Base-by-base conservation (phyloP, 306 rosid species). In the Notholithocarpus densiflorus region DNA sequence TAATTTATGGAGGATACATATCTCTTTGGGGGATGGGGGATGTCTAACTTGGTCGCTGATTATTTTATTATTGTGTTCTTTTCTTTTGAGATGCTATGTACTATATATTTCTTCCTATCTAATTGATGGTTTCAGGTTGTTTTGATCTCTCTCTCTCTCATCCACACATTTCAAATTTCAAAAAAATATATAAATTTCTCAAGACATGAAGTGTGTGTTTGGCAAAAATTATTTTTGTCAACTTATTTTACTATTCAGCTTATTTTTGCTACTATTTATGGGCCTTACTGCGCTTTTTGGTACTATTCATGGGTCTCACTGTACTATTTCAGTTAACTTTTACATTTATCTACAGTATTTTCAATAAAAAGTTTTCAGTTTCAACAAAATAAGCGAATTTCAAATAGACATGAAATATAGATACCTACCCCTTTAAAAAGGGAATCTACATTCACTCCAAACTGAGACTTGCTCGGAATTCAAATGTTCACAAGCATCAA, bases 31-130 rank as follows among this genome's bases (percentile, higher is more conserved):
- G 79, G 55, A 81, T 48, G 53, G 87, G 83, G 71, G 84, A 29
- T 85, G 82, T 76, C 88, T 84, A 76, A 82, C 86, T 79, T 82
- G 84, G 64, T 84, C 73, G 76, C 76, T 82, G 83, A 86, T 87
- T 87, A 77, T 80, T 72, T 79, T 82, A 37, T 85, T 79, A 66
- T 76, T 71, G 68, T 74, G 31, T 59, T 21, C n/a, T 77, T 31
- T 55, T 74, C 77, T 72, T 71, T 27, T 27, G 24, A 69, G 82
- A 51, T 78, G 80, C 74, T 75, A 68, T 72, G 69, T 57, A 23
- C 57, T 80, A 79, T 86, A 68, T 68, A 18, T 66, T 6, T 66
- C 15, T 66, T 19, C 26, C 14, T 34, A 4, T 5, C 72, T 19
- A 68, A 15, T 68, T 14, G 52, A 68, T 48, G 24, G 19, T 7